Conservation (phyloP, 768 basidiomycete species). For the Phaeotremella fagi region DNA sequence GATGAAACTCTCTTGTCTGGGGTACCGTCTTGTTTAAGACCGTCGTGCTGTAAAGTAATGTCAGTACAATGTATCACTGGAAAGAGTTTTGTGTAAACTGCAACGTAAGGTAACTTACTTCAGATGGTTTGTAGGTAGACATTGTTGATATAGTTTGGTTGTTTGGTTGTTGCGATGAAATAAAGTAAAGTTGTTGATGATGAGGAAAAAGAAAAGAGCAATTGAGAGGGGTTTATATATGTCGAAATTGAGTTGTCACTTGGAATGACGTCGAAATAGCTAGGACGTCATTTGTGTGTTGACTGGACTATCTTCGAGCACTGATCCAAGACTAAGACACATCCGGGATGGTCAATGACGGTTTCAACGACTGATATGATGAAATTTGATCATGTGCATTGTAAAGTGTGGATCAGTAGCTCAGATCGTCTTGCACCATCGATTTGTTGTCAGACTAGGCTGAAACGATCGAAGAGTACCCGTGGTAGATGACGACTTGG, state of each 20-base stretch:
- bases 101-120: constrained; percentile 24
- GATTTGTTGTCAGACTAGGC: too few relatives aligned
- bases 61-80: not conserved
- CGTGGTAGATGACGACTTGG: too few relatives aligned
- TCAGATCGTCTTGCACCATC: too few relatives aligned
- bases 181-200: not conserved
- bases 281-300: not conserved
- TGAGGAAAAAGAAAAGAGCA: not conserved
- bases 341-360: too few relatives aligned
- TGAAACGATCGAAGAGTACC: too few relatives aligned
- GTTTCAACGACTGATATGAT: too few relatives aligned
- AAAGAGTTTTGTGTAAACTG: not conserved
- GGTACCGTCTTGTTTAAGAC: constrained; percentile 47
- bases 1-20: constrained; percentile 49
- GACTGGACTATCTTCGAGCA: not conserved
- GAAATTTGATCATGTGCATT: too few relatives aligned
- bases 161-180: constrained; percentile 5
- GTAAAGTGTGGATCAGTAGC: too few relatives aligned
- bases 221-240: not conserved
- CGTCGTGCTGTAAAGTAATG: constrained; percentile 38
- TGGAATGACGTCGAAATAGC: too few relatives aligned
- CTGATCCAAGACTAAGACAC: too few relatives aligned
- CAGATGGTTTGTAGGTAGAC: constrained; percentile 50
- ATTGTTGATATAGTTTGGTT: constrained; percentile 24
- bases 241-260: not conserved